Evolutionary conservation across 2,329 filamentous ascomycete genomes (phyloP).

Genomic region (Fusarium napiforme): DNA sequence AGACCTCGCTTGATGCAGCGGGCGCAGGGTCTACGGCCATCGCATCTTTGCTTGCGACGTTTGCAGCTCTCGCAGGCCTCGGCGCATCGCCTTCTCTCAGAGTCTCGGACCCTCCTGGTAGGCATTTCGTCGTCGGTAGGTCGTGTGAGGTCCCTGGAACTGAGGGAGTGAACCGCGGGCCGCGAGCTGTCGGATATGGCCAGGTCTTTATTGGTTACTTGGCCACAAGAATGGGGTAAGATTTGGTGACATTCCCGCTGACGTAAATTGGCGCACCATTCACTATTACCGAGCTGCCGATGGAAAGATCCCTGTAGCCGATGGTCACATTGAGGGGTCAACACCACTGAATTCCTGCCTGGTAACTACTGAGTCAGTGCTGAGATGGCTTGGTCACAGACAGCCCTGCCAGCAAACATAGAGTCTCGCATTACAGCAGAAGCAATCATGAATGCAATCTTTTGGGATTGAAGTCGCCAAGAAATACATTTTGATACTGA

Average conservation of each 20-base stretch:
- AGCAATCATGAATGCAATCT: not conserved
- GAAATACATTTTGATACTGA: not conserved
- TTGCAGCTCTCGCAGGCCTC: slow-evolving; percentile 44
- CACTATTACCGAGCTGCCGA: not conserved
- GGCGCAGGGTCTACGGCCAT: slow-evolving; percentile 38
- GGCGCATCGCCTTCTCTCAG: slow-evolving; percentile 40
- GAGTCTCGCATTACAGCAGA: not conserved
- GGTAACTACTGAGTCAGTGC: not conserved
- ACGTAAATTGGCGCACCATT: slow-evolving; percentile 8
- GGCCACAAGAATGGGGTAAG: slow-evolving; percentile 6
- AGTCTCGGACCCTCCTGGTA: slow-evolving; percentile 41
- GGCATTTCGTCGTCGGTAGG: slow-evolving; percentile 29
- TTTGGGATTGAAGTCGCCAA: not conserved
- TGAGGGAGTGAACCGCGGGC: slow-evolving; percentile 29
- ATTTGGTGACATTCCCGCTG: not conserved
- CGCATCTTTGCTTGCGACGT: slow-evolving; percentile 42
- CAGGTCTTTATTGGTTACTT: slow-evolving; percentile 34
- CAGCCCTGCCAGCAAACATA: not conserved
- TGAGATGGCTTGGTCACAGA: not conserved
- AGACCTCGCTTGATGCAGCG: slow-evolving; percentile 42
- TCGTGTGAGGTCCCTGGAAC: slow-evolving; percentile 2
- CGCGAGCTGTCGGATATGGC: slow-evolving; percentile 35
- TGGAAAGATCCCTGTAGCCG: not conserved
- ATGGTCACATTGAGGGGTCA: not conserved
- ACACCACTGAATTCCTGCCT: not conserved